A percentile compares a stretch with the other conserved stretches of the same genome.
These are phyloP conservation scores for Alternaria sp. DNA, from an alignment of 2,329 filamentous ascomycete species.

Conservation along the genomic window DNA sequence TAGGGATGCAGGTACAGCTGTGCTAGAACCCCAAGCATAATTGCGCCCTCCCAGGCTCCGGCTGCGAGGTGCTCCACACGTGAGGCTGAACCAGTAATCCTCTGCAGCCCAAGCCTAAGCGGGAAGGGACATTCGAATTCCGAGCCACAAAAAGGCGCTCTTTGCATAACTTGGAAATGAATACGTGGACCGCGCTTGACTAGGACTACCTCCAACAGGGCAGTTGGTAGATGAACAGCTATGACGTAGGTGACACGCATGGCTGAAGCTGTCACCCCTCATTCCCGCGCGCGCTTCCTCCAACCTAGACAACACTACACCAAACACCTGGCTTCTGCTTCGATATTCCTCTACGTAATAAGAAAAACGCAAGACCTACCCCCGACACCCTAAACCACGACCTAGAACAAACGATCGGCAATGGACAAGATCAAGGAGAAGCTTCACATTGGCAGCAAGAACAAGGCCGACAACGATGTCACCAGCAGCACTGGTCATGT, in stretches of 20 bases:
- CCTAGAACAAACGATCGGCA: constrained; percentile 14
- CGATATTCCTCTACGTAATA: constrained; percentile 2
- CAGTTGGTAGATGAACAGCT: constrained; percentile 19
- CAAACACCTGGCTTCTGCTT: constrained; percentile 13
- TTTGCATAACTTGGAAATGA: constrained; percentile 8
- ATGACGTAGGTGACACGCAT: constrained; percentile 32
- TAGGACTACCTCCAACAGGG: constrained; percentile 21
- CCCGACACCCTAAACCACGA: constrained; percentile 4
- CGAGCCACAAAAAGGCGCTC: constrained; percentile 6
- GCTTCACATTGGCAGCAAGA: constrained; percentile 45
- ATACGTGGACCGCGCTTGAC: constrained; percentile 14
- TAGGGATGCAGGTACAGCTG: background rate
- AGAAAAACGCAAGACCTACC: background rate
- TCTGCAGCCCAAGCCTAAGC: background rate
- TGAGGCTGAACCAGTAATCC: constrained; percentile 4
- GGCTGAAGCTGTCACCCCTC: constrained; percentile 24
- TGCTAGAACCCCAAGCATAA: background rate
- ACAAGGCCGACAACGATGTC: constrained; percentile 41
- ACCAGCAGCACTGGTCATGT: constrained; percentile 24
- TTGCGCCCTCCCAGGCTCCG: background rate
- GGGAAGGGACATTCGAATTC: background rate
- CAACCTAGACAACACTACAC: constrained; percentile 13
- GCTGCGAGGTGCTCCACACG: constrained; percentile 2
- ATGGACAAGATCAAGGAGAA: constrained; percentile 52
- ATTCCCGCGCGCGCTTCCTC: constrained; percentile 17